phyloP scores from a whole-genome alignment of 2,329 filamentous ascomycete genomes.

The Elsinoe ampelina region DNA sequence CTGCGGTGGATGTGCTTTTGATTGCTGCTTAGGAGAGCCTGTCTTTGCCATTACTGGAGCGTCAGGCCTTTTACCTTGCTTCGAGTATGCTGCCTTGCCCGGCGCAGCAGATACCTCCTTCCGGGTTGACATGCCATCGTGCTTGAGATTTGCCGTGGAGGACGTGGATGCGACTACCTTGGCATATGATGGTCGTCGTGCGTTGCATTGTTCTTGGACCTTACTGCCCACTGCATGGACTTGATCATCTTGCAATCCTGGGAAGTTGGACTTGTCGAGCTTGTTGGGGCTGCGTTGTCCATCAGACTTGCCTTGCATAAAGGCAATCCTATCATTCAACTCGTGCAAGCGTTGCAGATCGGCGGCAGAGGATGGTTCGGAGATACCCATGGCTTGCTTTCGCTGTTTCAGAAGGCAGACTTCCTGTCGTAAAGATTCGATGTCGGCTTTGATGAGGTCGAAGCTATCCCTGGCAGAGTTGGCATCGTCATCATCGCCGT shows the following conservation, averaged over 20 bases:
- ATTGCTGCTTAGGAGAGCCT: constrained; percentile 19
- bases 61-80: neutral
- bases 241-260: neutral
- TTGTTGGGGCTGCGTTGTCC: neutral
- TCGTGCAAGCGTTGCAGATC: constrained; percentile 2
- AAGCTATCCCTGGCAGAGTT: constrained; percentile 15
- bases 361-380: neutral
- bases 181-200: constrained; percentile 6
- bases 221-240: neutral
- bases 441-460: constrained; percentile 19
- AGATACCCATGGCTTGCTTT: neutral
- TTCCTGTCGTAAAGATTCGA: constrained; percentile 19
- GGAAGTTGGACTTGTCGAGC: neutral
- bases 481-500: constrained; percentile 2
- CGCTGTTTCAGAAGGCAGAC: constrained; percentile 14
- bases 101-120: too few species aligned
- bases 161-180: neutral
- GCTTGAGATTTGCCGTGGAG: too few species aligned
- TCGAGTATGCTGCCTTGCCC: too few species aligned
- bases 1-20: constrained; percentile 16
- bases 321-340: constrained; percentile 1
- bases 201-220: neutral
- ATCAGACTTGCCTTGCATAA: neutral
- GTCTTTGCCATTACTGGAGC: neutral
- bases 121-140: too few species aligned